Percentiles rank a stretch among this genome's conserved stretches.
Evolutionary conservation across 2,329 filamentous ascomycete species (phyloP).

Genomic region (Corniculantispora saksenae): DNA sequence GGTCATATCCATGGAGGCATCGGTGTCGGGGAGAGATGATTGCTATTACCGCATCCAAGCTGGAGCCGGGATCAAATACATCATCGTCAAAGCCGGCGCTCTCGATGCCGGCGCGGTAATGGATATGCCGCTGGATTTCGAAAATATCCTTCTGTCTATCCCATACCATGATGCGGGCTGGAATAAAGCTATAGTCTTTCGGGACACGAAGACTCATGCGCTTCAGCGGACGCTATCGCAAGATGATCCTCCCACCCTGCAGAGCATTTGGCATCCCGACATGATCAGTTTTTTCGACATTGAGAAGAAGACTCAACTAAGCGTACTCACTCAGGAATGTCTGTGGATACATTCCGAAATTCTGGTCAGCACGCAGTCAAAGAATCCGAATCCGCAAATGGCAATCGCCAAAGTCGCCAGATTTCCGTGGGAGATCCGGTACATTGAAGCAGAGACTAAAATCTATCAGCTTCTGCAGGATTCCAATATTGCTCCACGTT

Average conservation of each 20-base stretch:
- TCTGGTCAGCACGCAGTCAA: too few species aligned
- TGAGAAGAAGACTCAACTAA: slow-evolving; percentile 30
- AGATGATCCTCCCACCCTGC: slow-evolving; percentile 27
- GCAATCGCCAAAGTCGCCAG: slow-evolving; percentile 37
- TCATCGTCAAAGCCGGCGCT: not conserved
- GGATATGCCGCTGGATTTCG: not conserved
- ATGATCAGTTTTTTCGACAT: slow-evolving; percentile 30
- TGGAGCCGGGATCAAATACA: not conserved
- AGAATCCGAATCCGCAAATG: too few species aligned
- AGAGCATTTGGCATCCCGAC: slow-evolving; percentile 29
- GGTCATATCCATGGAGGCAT: not conserved
- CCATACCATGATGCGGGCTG: not conserved
- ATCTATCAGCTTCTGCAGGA: slow-evolving; percentile 32
- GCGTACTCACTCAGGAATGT: slow-evolving; percentile 29
- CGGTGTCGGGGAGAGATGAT: not conserved
- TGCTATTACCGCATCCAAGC: not conserved
- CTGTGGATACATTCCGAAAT: too few species aligned
- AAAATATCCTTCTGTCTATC: not conserved
- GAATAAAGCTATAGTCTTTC: not conserved
- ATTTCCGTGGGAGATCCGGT: slow-evolving; percentile 36
- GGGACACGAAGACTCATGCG: not conserved
- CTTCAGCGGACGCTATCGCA: slow-evolving; percentile 25
- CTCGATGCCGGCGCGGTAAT: not conserved
- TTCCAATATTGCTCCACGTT: slow-evolving; percentile 32
- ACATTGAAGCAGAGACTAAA: slow-evolving; percentile 34